Conservation (phyloP, 1,284 basidiomycete species). For the Cutaneotrichosporon sp. region DNA sequence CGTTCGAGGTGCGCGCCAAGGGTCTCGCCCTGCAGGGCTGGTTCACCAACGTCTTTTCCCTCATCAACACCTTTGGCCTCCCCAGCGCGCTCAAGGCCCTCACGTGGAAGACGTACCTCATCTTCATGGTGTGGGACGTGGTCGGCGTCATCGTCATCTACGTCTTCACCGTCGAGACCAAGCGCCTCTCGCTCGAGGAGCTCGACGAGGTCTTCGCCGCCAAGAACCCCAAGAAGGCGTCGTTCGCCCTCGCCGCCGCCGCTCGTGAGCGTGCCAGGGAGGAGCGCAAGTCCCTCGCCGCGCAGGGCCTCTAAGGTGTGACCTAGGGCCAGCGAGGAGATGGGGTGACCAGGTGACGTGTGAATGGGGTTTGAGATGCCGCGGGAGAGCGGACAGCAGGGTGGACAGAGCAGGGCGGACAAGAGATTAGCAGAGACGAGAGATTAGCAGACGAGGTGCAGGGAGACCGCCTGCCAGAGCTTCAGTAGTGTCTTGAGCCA, state of each 20-base stretch:
- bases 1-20: slow-evolving; percentile 60
- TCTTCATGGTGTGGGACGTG: slow-evolving; percentile 60
- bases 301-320: background rate
- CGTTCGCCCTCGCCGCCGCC: slow-evolving; percentile 35
- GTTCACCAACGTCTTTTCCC: slow-evolving; percentile 25
- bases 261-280: slow-evolving; percentile 17
- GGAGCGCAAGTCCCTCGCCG: slow-evolving; percentile 6
- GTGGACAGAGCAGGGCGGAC: no score
- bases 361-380: no score
- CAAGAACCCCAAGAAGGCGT: slow-evolving; percentile 57
- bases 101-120: slow-evolving; percentile 55
- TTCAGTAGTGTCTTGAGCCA: background rate
- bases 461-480: no score
- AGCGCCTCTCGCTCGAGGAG: slow-evolving; percentile 60
- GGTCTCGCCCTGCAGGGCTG: slow-evolving; percentile 49
- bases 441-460: no score
- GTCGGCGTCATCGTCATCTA: slow-evolving; percentile 64
- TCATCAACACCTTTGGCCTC: slow-evolving; percentile 44
- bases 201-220: slow-evolving; percentile 60
- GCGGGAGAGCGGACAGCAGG: no score
- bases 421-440: no score
- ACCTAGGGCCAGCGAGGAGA: no score
- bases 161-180: slow-evolving; percentile 58
- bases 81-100: slow-evolving; percentile 34
- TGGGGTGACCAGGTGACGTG: no score